A percentile compares a stretch with the other conserved stretches of the same genome.
These are phyloP conservation scores for Fusarium globosum DNA, from an alignment of 2,329 filamentous ascomycete species.

Conservation along the genomic window DNA sequence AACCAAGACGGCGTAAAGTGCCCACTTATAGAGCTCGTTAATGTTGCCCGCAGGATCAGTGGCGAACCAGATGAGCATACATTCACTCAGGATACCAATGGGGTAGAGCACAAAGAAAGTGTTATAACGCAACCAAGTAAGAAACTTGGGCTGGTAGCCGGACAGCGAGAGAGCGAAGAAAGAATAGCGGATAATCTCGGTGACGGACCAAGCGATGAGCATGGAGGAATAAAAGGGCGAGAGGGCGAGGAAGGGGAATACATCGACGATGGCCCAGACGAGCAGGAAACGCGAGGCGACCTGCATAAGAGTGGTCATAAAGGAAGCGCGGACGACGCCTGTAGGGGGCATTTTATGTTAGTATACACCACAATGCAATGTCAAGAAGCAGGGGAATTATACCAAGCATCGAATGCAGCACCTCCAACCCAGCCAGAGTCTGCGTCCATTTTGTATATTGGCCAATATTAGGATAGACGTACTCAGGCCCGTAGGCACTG, in stretches of 20 bases:
- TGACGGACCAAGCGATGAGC: constrained; percentile 88
- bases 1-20: constrained; percentile 72
- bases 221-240: constrained; percentile 77
- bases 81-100: constrained; percentile 89
- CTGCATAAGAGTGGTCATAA: constrained; percentile 90
- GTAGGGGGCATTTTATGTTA: background rate
- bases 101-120: constrained; percentile 95
- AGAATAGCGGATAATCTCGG: constrained; percentile 92
- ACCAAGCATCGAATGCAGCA: constrained; percentile 84
- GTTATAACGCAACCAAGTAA: constrained; percentile 90
- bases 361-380: background rate
- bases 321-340: constrained; percentile 87
- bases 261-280: constrained; percentile 84
- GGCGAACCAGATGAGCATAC: constrained; percentile 79
- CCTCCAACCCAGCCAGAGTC: constrained; percentile 83
- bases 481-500: constrained; percentile 62
- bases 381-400: constrained; percentile 43
- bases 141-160: constrained; percentile 68
- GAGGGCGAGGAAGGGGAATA: constrained; percentile 74
- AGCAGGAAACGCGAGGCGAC: constrained; percentile 88
- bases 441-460: constrained; percentile 83
- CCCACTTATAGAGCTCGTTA: constrained; percentile 64
- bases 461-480: constrained; percentile 71
- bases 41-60: constrained; percentile 66
- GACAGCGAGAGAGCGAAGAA: constrained; percentile 85